A percentile compares a stretch with the other conserved stretches of the same genome.
Evolutionary conservation across 2,329 filamentous ascomycete genomes (phyloP).

Genomic region (Ophiosphaerella korrae): DNA sequence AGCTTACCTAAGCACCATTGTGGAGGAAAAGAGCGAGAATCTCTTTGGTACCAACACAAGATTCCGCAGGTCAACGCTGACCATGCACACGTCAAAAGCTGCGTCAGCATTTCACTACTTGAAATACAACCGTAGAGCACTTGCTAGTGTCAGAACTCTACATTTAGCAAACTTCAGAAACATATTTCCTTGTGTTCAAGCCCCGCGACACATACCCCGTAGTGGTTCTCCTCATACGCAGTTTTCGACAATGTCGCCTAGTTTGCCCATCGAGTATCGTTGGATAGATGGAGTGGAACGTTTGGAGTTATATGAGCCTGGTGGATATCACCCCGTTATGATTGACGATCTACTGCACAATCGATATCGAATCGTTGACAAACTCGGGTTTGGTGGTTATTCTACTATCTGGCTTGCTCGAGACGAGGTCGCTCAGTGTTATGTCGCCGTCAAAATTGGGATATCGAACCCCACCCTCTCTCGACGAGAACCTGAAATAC

Average conservation of each 20-base stretch:
- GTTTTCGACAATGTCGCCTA: constrained; percentile 9
- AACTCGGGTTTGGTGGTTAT: constrained; percentile 25
- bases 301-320: constrained; percentile 17
- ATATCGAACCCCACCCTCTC: constrained; percentile 8
- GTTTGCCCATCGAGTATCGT: constrained; percentile 12
- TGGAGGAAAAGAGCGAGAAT: no score
- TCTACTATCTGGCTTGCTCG: constrained; percentile 28
- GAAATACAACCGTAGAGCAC: not conserved
- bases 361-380: constrained; percentile 24
- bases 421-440: constrained; percentile 11
- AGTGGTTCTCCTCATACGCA: no score
- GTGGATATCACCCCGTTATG: constrained; percentile 22
- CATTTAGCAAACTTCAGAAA: no score
- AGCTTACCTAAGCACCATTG: no score
- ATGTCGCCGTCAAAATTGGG: constrained; percentile 15
- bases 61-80: no score
- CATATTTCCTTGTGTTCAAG: no score
- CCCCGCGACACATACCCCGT: no score
- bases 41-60: no score
- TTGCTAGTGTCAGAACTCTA: no score
- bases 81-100: no score
- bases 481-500: constrained; percentile 11
- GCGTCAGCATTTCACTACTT: no score
- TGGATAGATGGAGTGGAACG: constrained; percentile 16
- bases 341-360: constrained; percentile 22